Evolutionary conservation across 495 filamentous ascomycete genomes (phyloP).

Genomic region (Neurospora africana): DNA sequence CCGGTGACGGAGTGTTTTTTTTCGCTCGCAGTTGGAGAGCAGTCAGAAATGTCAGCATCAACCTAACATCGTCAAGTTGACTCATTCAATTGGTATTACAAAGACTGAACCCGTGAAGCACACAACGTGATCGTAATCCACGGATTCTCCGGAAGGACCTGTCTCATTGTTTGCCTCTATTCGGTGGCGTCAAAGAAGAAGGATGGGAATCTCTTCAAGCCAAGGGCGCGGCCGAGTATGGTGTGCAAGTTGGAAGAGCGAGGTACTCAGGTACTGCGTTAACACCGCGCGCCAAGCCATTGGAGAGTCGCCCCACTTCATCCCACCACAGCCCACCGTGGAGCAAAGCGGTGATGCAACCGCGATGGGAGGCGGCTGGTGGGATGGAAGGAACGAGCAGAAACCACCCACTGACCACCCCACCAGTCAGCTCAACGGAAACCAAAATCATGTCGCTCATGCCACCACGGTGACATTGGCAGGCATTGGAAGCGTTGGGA

Average conservation of each 20-base stretch:
- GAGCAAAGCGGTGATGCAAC: constrained; percentile 16
- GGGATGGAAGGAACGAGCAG: not conserved
- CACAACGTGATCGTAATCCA: not conserved
- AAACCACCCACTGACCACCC: constrained; percentile 13
- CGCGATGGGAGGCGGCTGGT: constrained; percentile 1
- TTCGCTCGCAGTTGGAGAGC: not conserved
- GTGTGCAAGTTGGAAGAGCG: not conserved
- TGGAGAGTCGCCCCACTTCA: not conserved
- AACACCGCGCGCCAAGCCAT: not conserved
- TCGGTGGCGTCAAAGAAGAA: not conserved
- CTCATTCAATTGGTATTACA: not conserved
- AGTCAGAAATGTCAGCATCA: not conserved
- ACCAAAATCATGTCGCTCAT: constrained; percentile 28
- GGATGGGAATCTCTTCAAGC: not conserved
- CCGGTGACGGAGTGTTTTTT: not conserved
- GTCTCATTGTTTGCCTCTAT: not conserved
- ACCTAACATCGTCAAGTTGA: not conserved
- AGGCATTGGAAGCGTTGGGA: not conserved
- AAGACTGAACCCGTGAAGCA: not conserved
- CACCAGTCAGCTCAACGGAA: constrained; percentile 11
- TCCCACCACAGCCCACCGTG: not conserved
- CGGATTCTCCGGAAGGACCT: not conserved
- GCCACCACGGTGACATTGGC: constrained; percentile 16
- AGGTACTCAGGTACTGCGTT: not conserved
- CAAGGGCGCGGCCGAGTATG: not conserved